phyloP scores from a whole-genome alignment of 2,329 filamentous ascomycete genomes.

The Hypoxylon sp. region DNA sequence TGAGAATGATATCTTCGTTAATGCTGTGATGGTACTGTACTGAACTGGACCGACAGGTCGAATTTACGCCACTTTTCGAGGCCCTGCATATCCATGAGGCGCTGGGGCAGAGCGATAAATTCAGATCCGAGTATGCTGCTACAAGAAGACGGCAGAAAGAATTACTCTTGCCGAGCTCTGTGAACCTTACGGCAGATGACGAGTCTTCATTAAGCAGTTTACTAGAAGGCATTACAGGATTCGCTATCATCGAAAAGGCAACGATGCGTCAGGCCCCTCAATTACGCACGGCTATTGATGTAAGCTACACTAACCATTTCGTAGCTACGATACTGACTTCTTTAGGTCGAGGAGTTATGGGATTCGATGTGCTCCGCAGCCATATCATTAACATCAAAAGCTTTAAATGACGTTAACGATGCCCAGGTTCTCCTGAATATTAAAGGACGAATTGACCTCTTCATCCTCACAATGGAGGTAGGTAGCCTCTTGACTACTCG shows the following conservation, averaged over 20 bases:
- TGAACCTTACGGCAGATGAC: conserved; percentile 85
- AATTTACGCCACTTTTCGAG: conserved; percentile 94
- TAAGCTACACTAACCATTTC: conserved; percentile 55
- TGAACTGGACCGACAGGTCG: conserved; percentile 64
- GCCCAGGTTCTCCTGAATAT: conserved; percentile 93
- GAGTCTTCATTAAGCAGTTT: conserved; percentile 88
- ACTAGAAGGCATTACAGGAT: conserved; percentile 93
- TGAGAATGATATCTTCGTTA: not conserved
- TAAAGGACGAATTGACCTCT: conserved; percentile 91
- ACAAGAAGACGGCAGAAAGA: conserved; percentile 94
- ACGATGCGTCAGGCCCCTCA: conserved; percentile 90
- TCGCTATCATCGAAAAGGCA: conserved; percentile 94
- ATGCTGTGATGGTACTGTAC: conserved; percentile 1
- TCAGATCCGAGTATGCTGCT: conserved; percentile 89
- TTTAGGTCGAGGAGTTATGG: conserved; percentile 94
- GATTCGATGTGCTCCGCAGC: conserved; percentile 95
- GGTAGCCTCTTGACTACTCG: conserved; percentile 42
- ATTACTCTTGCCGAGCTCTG: conserved; percentile 79
- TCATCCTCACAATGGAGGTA: conserved; percentile 98
- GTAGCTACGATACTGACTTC: conserved; percentile 17
- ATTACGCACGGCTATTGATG: conserved; percentile 84
- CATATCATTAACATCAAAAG: conserved; percentile 83
- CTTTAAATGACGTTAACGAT: conserved; percentile 82
- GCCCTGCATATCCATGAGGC: conserved; percentile 97
- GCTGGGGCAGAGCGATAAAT: conserved; percentile 90